Conservation (phyloP, 73 alveolate genomes). For the Paramecium primaurelia region DNA sequence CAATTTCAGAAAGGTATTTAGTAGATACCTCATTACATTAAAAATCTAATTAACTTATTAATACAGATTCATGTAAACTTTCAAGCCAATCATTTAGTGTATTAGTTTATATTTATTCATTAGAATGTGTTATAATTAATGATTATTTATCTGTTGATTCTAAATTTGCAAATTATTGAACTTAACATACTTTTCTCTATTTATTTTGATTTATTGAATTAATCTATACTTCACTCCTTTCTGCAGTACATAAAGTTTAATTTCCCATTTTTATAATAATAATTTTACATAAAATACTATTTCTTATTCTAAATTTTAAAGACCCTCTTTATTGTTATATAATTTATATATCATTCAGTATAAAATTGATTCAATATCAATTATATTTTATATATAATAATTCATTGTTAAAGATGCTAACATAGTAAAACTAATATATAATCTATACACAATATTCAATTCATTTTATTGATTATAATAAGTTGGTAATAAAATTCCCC, state of each 20-base stretch:
- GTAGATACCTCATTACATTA: not conserved
- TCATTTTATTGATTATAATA: not conserved
- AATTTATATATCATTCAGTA: not conserved
- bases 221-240: not conserved
- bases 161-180: not conserved
- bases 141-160: not conserved
- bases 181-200: not conserved
- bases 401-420: not conserved
- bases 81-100: not conserved
- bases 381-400: not conserved
- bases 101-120: not conserved
- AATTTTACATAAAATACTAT: not conserved
- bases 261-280: conserved; percentile 1
- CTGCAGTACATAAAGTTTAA: not conserved
- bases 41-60: not conserved
- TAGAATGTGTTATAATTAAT: not conserved
- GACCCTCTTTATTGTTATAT: not conserved
- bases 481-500: not conserved
- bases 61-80: not conserved
- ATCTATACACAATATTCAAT: not conserved
- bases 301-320: not conserved
- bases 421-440: not conserved
- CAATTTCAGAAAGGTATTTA: not conserved
- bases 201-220: not conserved
- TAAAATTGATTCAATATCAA: not conserved